phyloP scores from a whole-genome alignment of 441 rosid species.

The Lepidium campestre region DNA sequence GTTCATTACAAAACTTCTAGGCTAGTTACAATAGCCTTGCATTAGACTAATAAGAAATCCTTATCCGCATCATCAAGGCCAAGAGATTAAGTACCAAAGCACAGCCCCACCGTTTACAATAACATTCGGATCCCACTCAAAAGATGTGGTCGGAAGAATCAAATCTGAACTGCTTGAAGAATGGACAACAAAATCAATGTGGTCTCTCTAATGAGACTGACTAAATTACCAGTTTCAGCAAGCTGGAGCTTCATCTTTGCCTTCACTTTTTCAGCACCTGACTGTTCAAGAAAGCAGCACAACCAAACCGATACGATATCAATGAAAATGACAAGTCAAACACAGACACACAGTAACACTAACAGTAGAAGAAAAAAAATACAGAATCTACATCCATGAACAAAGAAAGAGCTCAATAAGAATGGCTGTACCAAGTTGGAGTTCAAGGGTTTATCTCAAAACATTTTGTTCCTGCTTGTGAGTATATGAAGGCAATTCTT shows the following conservation, averaged over 20 bases:
- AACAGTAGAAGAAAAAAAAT: not conserved
- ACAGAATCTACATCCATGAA: constrained; percentile 1
- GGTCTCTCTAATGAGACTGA: not conserved
- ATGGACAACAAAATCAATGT: not conserved
- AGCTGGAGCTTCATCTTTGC: constrained; percentile 93
- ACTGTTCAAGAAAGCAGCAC: constrained; percentile 41
- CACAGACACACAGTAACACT: not conserved
- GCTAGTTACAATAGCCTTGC: constrained; percentile 1
- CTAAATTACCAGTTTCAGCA: constrained; percentile 60
- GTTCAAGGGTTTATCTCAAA: not conserved
- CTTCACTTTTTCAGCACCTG: constrained; percentile 77
- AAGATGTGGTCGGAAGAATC: constrained; percentile 5
- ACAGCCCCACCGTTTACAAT: not conserved
- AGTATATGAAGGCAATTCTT: not conserved
- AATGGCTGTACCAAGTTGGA: not conserved
- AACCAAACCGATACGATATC: not conserved
- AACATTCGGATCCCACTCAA: constrained; percentile 18
- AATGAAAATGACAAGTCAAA: not conserved
- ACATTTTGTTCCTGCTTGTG: not conserved
- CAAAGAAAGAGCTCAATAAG: not conserved
- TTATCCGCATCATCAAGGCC: not conserved
- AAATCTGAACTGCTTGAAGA: not conserved
- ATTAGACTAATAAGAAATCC: not conserved
- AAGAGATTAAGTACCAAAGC: constrained; percentile 3
- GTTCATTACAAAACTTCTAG: not conserved